Conservation (phyloP, 2,329 filamentous ascomycete genomes). For the Diaporthe sp. region DNA sequence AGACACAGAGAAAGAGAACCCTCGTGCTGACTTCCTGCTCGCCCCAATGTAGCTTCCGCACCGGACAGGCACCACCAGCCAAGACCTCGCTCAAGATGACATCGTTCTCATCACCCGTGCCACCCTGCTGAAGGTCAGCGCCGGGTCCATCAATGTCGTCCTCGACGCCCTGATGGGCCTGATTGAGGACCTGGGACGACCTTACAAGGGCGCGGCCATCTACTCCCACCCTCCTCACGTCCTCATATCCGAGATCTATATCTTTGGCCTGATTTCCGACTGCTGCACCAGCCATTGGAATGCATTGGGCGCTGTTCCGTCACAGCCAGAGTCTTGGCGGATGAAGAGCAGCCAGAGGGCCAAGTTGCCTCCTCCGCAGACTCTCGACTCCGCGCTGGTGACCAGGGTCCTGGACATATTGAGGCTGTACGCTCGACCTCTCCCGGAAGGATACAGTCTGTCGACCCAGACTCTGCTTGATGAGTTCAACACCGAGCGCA, state of each 20-base stretch:
- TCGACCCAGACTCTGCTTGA: slow-evolving; percentile 70
- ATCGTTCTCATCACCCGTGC: slow-evolving; percentile 71
- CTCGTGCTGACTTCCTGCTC: slow-evolving; percentile 40
- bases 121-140: slow-evolving; percentile 72
- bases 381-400: slow-evolving; percentile 65
- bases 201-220: slow-evolving; percentile 60
- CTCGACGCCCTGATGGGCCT: slow-evolving; percentile 69
- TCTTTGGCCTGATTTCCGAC: slow-evolving; percentile 73
- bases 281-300: slow-evolving; percentile 75
- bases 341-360: slow-evolving; percentile 41
- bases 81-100: slow-evolving; percentile 71
- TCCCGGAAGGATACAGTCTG: slow-evolving; percentile 68
- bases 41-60: slow-evolving; percentile 67
- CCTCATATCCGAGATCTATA: slow-evolving; percentile 73
- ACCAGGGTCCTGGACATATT: slow-evolving; percentile 67
- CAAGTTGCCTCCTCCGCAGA: slow-evolving; percentile 49
- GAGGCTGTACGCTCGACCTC: slow-evolving; percentile 68
- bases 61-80: slow-evolving; percentile 68
- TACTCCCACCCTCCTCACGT: slow-evolving; percentile 69
- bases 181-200: slow-evolving; percentile 69
- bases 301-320: slow-evolving; percentile 39
- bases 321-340: slow-evolving; percentile 21
- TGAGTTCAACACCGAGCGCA: slow-evolving; percentile 56
- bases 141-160: slow-evolving; percentile 64
- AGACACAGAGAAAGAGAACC: no score